Evolutionary conservation across 805 yeast species (phyloP).

Genomic region (Scheffersomyces coipomensis): DNA sequence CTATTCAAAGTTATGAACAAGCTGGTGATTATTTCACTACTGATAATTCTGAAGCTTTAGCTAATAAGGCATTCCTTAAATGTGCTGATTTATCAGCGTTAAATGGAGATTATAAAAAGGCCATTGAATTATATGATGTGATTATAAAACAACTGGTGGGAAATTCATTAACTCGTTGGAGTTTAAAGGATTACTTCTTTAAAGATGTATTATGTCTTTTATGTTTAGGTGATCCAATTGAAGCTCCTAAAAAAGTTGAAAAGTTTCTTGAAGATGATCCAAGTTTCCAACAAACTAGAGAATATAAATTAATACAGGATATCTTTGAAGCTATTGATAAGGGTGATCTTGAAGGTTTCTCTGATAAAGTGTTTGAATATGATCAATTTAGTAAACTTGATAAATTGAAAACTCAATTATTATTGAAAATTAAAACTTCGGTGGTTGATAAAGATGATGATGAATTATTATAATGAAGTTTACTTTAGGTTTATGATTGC

Average conservation of each 20-base stretch:
- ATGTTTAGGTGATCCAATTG: constrained; percentile 83
- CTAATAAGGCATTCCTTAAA: constrained; percentile 83
- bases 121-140: constrained; percentile 73
- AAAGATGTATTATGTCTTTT: constrained; percentile 80
- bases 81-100: constrained; percentile 84
- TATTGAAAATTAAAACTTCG: constrained; percentile 75
- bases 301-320: constrained; percentile 64
- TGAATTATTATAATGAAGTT: constrained; percentile 40
- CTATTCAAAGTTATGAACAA: constrained; percentile 77
- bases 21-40: constrained; percentile 96
- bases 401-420: constrained; percentile 82
- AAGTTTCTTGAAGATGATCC: constrained; percentile 71
- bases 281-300: constrained; percentile 72
- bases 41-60: constrained; percentile 88
- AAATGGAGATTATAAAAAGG: constrained; percentile 66
- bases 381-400: constrained; percentile 89
- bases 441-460: constrained; percentile 71
- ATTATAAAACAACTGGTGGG: constrained; percentile 75
- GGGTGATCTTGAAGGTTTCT: constrained; percentile 75
- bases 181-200: constrained; percentile 85
- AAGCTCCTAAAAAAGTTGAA: constrained; percentile 71
- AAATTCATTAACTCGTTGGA: constrained; percentile 82
- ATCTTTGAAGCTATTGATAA: constrained; percentile 72
- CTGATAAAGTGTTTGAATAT: constrained; percentile 72
- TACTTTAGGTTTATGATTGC: background rate